These are phyloP conservation scores for Elsinoe fawcettii DNA, from an alignment of 2,329 filamentous ascomycete species.

Conservation along the genomic window DNA sequence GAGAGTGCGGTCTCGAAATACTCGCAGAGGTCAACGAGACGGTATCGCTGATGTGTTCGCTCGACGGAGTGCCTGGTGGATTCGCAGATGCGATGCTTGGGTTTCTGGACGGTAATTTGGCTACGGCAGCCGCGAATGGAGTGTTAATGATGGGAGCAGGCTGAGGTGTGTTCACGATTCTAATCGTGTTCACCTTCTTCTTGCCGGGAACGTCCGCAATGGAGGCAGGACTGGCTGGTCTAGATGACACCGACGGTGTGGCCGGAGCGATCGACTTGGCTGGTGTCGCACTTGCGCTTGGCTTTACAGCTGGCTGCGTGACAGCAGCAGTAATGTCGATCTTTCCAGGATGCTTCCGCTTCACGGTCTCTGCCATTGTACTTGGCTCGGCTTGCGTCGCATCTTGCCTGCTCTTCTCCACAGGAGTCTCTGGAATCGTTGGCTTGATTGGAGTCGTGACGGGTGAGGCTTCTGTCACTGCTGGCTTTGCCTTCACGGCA, in stretches of 20 bases:
- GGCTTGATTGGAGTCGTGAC: background rate
- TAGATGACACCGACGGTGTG: slow-evolving; percentile 34
- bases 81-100: slow-evolving; percentile 51
- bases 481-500: background rate
- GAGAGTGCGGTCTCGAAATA: slow-evolving; percentile 51
- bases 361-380: background rate
- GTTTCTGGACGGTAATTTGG: slow-evolving; percentile 42
- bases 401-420: slow-evolving; percentile 26
- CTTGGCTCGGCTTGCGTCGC: background rate
- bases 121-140: slow-evolving; percentile 22
- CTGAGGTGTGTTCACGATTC: slow-evolving; percentile 62
- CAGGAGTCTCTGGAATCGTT: background rate
- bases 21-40: slow-evolving; percentile 67
- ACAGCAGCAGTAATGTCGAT: slow-evolving; percentile 40
- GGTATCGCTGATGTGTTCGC: slow-evolving; percentile 68
- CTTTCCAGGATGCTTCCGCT: slow-evolving; percentile 38
- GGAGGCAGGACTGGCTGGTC: slow-evolving; percentile 41
- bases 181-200: slow-evolving; percentile 54
- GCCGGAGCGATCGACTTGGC: slow-evolving; percentile 23
- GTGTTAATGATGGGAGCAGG: slow-evolving; percentile 29
- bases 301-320: slow-evolving; percentile 21
- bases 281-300: slow-evolving; percentile 26
- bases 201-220: slow-evolving; percentile 36
- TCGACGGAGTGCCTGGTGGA: slow-evolving; percentile 63
- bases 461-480: background rate